These are phyloP conservation scores for Sphaerulina musiva DNA, from an alignment of 2,329 filamentous ascomycete genomes.

Conservation along the genomic window DNA sequence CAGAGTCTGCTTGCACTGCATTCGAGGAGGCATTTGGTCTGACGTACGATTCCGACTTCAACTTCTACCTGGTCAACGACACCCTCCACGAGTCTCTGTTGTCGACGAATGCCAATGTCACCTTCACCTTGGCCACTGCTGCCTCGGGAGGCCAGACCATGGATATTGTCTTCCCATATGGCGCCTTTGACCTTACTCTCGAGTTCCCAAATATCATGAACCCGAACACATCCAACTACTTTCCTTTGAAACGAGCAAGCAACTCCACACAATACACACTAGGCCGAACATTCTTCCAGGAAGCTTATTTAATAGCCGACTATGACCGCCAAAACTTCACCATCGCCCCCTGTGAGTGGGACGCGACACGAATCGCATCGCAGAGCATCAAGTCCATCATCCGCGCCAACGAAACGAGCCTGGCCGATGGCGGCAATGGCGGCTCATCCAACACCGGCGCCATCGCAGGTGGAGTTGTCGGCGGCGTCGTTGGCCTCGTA, in stretches of 20 bases:
- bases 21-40: constrained; percentile 36
- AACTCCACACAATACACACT: constrained; percentile 35
- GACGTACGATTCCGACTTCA: constrained; percentile 27
- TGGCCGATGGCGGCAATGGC: constrained; percentile 7
- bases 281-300: constrained; percentile 35
- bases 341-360: constrained; percentile 33
- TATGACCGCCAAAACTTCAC: constrained; percentile 35
- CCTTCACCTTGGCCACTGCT: constrained; percentile 30
- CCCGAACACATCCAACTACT: constrained; percentile 30
- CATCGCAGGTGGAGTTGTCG: constrained; percentile 33
- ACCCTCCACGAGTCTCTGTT: constrained; percentile 27
- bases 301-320: constrained; percentile 36
- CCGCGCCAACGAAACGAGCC: constrained; percentile 22
- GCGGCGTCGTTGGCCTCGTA: constrained; percentile 28
- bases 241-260: constrained; percentile 32
- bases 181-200: constrained; percentile 32
- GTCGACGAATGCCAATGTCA: constrained; percentile 29
- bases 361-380: constrained; percentile 20
- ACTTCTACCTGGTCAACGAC: constrained; percentile 34
- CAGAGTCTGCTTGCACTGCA: constrained; percentile 37
- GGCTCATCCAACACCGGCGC: constrained; percentile 29
- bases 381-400: constrained; percentile 28
- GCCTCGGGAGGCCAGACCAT: constrained; percentile 25
- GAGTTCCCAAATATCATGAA: constrained; percentile 28
- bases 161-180: constrained; percentile 34